Base-by-base conservation (phyloP, 202 grass and related monocot species). In the Panicum virgatum region DNA sequence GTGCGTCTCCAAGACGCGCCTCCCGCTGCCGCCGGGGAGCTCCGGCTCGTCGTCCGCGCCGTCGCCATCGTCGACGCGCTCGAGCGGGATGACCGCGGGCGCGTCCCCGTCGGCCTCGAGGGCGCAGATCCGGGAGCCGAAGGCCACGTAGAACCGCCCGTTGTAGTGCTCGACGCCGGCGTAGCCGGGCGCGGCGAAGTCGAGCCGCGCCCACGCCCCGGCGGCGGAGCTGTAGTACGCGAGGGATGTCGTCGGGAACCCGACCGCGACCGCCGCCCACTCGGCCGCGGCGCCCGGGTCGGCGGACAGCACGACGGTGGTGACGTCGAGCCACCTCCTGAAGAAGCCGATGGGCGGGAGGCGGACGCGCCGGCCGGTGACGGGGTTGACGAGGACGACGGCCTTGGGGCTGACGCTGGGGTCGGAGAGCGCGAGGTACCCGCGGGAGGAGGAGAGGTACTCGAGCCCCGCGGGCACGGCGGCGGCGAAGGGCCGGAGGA, bases 281-380 rank as follows among this genome's bases (percentile, higher is more conserved):
- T 59, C 72, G 16, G 29, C 48, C n/a, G 23, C 72, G 57, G 72
- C 12, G 65, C 1, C 83, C 27, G 87, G 87, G 11, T 81, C 72
- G 39, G 7, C 87, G 0, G 87, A 89, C 18, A 89, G 72, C 48
- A 89, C 87, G 72, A 85, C 59, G 72, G 82, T 80, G 38, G 72
- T 53, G 3, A 89, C 29, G 66, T 89, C 82, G 87, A 85, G 57
- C 87, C 87, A 89, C 39, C 2, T 51, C 58, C 40, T 85, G 72
- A 89, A 85, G 83, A 89, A 89, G 0, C 13, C 39, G 58, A 85
- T 78, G 18, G 87, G 82, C 22, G 87, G 87, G 46, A 89, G 87
- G 29, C 19, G 72, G 78, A 85, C 6, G 39, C 56, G 78, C 45
- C 58, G 14, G 78, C 72, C 58, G 30, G 66, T 85, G 38, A 66